These are phyloP conservation scores for Ascochyta rabiei DNA, from an alignment of 2,329 filamentous ascomycete species.

Conservation along the genomic window DNA sequence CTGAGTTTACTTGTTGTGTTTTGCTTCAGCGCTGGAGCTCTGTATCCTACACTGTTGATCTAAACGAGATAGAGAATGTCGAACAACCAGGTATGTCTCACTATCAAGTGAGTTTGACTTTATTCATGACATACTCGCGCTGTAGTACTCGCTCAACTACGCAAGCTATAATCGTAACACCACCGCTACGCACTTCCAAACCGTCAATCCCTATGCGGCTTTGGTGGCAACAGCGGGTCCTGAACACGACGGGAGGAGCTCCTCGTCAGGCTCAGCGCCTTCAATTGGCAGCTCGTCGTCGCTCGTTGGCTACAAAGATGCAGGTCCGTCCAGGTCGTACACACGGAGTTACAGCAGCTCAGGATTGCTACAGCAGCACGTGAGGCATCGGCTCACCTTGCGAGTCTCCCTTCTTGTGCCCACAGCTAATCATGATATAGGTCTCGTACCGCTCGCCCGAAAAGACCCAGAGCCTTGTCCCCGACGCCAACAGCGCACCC, in stretches of 20 bases:
- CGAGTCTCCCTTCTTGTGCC: not conserved
- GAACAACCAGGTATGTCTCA: constrained; percentile 3
- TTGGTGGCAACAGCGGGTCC: constrained; percentile 6
- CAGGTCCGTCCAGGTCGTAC: constrained; percentile 4
- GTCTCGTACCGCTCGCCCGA: not conserved
- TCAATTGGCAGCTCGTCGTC: constrained; percentile 22
- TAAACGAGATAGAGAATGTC: not conserved
- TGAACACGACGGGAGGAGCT: constrained; percentile 17
- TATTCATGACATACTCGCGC: not conserved
- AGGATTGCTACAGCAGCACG: constrained; percentile 8
- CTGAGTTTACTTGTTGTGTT: not conserved
- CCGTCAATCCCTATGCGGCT: constrained; percentile 7
- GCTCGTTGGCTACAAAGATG: not conserved
- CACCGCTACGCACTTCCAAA: constrained; percentile 3
- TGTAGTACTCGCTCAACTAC: constrained; percentile 1
- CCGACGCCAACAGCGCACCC: not conserved
- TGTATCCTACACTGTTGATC: not conserved
- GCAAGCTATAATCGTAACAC: not conserved
- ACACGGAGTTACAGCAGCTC: not conserved
- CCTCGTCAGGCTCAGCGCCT: constrained; percentile 14
- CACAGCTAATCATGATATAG: constrained; percentile 4
- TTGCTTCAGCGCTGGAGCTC: not conserved
- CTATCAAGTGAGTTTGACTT: not conserved
- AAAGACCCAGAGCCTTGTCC: constrained; percentile 1
- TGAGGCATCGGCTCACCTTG: constrained; percentile 7